Base-by-base conservation (phyloP, 768 basidiomycete species). In the Fomitopsis serialis region DNA sequence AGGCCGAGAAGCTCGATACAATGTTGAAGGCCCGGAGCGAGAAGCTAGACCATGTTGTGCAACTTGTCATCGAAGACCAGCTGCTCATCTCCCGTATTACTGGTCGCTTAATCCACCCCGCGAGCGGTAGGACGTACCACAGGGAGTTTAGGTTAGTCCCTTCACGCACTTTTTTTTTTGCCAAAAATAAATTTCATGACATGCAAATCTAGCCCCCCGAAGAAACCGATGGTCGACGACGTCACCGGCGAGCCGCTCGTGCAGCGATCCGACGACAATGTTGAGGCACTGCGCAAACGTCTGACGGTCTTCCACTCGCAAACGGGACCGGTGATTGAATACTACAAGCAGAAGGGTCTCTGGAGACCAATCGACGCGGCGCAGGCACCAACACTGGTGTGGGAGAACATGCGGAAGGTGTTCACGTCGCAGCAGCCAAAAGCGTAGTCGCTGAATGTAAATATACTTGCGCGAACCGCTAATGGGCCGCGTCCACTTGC, bases 81-180 rank as follows among this genome's bases (percentile, higher is more conserved):
- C 81, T 99, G 19, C 87, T 99, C 66, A 96, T 99, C 69, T 94
- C 92, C 6, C 89, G 97, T 57, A 98, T 99, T 64, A 98, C 97
- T 32, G 97, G 97, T 48, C 87, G 97, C 54, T 78, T 99, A 55
- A 84, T 98, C 60, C 97, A 99, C 73, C 85, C 87, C 15, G 74
- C 85, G 19, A 89, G 85, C 58, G 97, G 97, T 23, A 78, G 97
- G 56, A 87, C 87, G 45, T 99, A 99, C 72, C 97, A 99, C 79
- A 86, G 75, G 62, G 92, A 95, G 68, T 99, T 96, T 82, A 78
- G 82, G 94, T 98, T 65, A 66, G 91, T 76, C 21, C 54, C 44
- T 51, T 55, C 43, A 15, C 6, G 11, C 29, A 32, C 29, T 11
- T 32, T 24, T 48, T 23, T 24, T 15, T 47, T 5, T 34, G 23